These are phyloP conservation scores for Euryodendron excelsum DNA, from an alignment of 148 eudicot species.

Conservation along the genomic window DNA sequence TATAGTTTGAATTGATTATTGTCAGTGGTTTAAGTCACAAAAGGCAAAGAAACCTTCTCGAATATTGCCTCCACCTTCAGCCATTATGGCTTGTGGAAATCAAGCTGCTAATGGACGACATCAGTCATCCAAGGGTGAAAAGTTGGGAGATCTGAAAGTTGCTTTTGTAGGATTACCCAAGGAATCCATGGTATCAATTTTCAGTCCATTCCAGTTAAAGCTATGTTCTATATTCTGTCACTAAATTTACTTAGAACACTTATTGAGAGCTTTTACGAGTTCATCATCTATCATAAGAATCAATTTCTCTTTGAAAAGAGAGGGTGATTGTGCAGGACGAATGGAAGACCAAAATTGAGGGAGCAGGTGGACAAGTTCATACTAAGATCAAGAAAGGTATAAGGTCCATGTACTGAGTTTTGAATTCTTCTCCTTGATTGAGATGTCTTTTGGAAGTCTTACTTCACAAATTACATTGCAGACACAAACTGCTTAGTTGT, in stretches of 20 bases:
- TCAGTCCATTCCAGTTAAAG: slow-evolving; percentile 11
- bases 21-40: slow-evolving; percentile 88
- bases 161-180: slow-evolving; percentile 54
- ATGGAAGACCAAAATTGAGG: slow-evolving; percentile 65
- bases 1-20: slow-evolving; percentile 17
- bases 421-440: slow-evolving; percentile 2
- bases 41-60: slow-evolving; percentile 60
- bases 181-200: slow-evolving; percentile 53
- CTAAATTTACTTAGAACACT: background rate
- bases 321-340: slow-evolving; percentile 48
- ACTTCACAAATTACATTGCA: slow-evolving; percentile 6
- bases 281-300: slow-evolving; percentile 9
- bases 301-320: slow-evolving; percentile 10
- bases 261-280: background rate
- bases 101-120: slow-evolving; percentile 40
- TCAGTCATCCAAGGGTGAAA: slow-evolving; percentile 56
- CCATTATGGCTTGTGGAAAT: slow-evolving; percentile 42
- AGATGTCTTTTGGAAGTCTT: slow-evolving; percentile 7
- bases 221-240: background rate
- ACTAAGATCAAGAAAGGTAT: slow-evolving; percentile 78
- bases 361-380: slow-evolving; percentile 75
- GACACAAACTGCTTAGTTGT: slow-evolving; percentile 82
- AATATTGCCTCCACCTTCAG: slow-evolving; percentile 56
- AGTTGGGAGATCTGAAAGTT: slow-evolving; percentile 66
- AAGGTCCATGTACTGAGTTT: background rate